Percentiles rank a stretch among this genome's conserved stretches.
Conservation (phyloP, 2,329 filamentous ascomycete genomes). For the Cladosporium austrohemisphaericum region DNA sequence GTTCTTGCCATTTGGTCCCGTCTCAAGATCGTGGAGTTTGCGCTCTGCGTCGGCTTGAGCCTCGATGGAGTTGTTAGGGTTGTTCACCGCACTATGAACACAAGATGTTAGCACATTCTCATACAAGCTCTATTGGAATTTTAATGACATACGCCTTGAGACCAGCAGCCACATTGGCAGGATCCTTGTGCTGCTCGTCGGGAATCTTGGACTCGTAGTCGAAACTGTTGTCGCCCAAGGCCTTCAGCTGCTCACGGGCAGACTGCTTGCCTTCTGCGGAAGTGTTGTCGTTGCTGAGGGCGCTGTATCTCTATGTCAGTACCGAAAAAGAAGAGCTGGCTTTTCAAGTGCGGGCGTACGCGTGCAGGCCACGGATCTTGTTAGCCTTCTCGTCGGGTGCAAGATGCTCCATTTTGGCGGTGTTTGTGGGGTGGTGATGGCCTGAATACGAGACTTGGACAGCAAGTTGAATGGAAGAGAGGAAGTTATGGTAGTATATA, state of each 20-base stretch:
- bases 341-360: no score
- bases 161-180: slow-evolving; percentile 4
- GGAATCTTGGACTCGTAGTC: slow-evolving; percentile 9
- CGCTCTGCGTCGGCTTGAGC: slow-evolving; percentile 1
- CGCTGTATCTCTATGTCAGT: no score
- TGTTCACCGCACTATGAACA: not conserved
- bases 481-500: no score
- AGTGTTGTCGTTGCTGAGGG: slow-evolving; percentile 9
- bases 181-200: slow-evolving; percentile 6
- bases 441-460: not conserved
- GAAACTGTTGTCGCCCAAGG: slow-evolving; percentile 1
- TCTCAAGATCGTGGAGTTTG: slow-evolving; percentile 7
- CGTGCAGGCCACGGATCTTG: slow-evolving; percentile 10
- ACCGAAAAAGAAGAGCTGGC: no score
- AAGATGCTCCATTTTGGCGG: slow-evolving; percentile 6
- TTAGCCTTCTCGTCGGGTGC: slow-evolving; percentile 11
- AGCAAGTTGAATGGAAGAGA: no score
- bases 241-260: slow-evolving; percentile 11
- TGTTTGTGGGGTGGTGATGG: no score
- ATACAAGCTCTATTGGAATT: no score
- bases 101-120: no score
- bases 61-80: slow-evolving; percentile 7
- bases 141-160: not conserved
- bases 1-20: slow-evolving; percentile 2
- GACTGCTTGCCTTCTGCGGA: slow-evolving; percentile 5